Base-by-base conservation (phyloP, 1,139 yeast genomes). In the Protomyces gravidus region DNA sequence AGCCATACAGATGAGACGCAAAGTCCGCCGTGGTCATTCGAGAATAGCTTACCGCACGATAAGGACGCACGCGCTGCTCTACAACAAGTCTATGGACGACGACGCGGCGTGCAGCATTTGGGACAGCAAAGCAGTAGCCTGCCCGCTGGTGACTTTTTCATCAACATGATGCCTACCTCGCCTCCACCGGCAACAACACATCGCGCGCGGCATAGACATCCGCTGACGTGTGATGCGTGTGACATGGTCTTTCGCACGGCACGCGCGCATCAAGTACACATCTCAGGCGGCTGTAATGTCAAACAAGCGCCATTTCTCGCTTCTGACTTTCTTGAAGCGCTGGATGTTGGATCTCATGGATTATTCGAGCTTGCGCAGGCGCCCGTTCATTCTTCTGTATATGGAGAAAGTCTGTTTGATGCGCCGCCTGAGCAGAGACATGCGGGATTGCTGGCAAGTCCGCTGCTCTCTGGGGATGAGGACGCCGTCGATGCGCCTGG, bases 221-320 rank as follows among this genome's bases (percentile, higher is more conserved):
- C 32, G 30, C 21, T 19, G 26, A 46, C 46, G 33, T 53, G 58
- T n/a, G 40, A 46, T 26, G 51, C 51, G n/a, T 53, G 58, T 25
- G 46, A 33, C 25, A 53, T 53, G 39, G 51, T 46, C 30, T 46
- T 45, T 26, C 45, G 36, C 3, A 45, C 58, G 13, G 27, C 26
- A 15, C 27, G 39, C 13, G 58, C 58, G 13, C 42, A 36, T 36
- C 42, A 45, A 45, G 46, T 50, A 1, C 25, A 36, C n/a, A 45
- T 32, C 36, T 25, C 51, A 11, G 42, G 46, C 13, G 48, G 30
- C 27, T 53, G 58, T 30, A 36, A 36, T 11, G 58, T 53, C 45
- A 53, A 53, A 28, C 58, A 53, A 30, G 40, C 58, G 13, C 58
- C 58, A 2, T 53, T 53, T 21, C 36, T 45, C 11, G 47, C 58